Evolutionary conservation across 768 basidiomycete genomes (phyloP).

Genomic region (Suillus americanus): DNA sequence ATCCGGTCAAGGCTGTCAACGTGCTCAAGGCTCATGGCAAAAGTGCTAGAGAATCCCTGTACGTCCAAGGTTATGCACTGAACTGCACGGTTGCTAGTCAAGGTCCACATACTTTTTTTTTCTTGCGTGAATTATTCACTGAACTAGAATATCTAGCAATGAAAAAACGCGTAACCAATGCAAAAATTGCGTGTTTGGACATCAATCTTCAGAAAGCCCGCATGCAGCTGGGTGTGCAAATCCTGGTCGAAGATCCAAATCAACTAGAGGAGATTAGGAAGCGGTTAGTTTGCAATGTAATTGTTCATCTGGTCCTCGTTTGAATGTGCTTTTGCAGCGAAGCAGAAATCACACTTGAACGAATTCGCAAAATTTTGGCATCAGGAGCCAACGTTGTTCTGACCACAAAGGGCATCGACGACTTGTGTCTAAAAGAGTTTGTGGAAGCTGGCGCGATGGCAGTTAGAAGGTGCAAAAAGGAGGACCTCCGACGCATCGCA

Average conservation of each 20-base stretch:
- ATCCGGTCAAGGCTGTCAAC: constrained; percentile 99
- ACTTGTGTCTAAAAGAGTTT: constrained; percentile 97
- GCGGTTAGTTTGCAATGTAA: constrained; percentile 51
- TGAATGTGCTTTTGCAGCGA: constrained; percentile 53
- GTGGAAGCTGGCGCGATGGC: constrained; percentile 99
- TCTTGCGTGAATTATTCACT: not conserved
- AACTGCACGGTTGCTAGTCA: constrained; percentile 99
- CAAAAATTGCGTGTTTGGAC: constrained; percentile 98
- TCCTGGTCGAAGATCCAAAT: constrained; percentile 93
- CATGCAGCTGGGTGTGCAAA: constrained; percentile 98
- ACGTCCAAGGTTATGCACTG: constrained; percentile 94
- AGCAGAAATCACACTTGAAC: constrained; percentile 92
- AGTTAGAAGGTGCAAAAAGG: constrained; percentile 95
- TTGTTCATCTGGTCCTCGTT: not conserved
- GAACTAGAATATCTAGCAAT: constrained; percentile 61
- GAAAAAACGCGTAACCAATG: constrained; percentile 91
- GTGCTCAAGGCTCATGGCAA: constrained; percentile 96
- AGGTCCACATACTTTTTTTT: constrained; percentile 52
- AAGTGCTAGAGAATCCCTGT: constrained; percentile 92
- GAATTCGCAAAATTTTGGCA: constrained; percentile 93
- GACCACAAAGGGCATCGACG: constrained; percentile 98
- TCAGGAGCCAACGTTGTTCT: constrained; percentile 96
- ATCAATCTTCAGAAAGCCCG: constrained; percentile 96
- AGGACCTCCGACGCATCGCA: constrained; percentile 95
- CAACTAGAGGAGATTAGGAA: constrained; percentile 96